Evolutionary conservation across 1,284 basidiomycete genomes (phyloP).

Genomic region (Tylopilus sp.): DNA sequence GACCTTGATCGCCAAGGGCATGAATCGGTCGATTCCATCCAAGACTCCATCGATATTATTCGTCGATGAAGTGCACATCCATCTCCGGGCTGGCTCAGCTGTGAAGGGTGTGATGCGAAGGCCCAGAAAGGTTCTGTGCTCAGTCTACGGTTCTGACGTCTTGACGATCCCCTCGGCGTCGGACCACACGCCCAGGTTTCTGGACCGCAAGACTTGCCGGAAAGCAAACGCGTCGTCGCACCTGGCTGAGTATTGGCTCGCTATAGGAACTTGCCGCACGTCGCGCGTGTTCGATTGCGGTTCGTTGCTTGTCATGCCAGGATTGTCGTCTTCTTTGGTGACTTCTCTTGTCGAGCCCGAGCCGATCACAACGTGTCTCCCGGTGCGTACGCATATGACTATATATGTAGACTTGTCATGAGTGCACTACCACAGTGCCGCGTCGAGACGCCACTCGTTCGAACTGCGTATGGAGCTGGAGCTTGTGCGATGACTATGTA

Average conservation of each 20-base stretch:
- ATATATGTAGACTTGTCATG: constrained; percentile 8
- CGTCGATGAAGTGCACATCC: too few relatives aligned
- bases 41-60: too few relatives aligned
- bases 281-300: constrained; percentile 11
- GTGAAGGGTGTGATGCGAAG: too few relatives aligned
- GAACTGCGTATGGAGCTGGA: not conserved
- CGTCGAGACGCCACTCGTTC: not conserved
- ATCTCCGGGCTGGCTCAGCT: too few relatives aligned
- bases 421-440: too few relatives aligned
- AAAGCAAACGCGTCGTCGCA: not conserved
- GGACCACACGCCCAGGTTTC: not conserved
- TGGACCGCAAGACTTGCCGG: not conserved
- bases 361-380: constrained; percentile 11
- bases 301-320: constrained; percentile 18
- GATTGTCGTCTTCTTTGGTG: constrained; percentile 27
- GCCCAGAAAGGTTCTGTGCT: constrained; percentile 45
- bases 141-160: too few relatives aligned
- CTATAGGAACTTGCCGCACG: constrained; percentile 15
- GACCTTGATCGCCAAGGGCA: too few relatives aligned
- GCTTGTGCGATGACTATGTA: not conserved
- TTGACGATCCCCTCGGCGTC: constrained; percentile 27
- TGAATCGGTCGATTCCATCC: too few relatives aligned
- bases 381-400: constrained; percentile 5
- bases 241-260: too few relatives aligned
- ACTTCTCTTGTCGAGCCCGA: constrained; percentile 1